Conservation (phyloP, 2,329 filamentous ascomycete species). For the Rhinocladiella mackenziei region DNA sequence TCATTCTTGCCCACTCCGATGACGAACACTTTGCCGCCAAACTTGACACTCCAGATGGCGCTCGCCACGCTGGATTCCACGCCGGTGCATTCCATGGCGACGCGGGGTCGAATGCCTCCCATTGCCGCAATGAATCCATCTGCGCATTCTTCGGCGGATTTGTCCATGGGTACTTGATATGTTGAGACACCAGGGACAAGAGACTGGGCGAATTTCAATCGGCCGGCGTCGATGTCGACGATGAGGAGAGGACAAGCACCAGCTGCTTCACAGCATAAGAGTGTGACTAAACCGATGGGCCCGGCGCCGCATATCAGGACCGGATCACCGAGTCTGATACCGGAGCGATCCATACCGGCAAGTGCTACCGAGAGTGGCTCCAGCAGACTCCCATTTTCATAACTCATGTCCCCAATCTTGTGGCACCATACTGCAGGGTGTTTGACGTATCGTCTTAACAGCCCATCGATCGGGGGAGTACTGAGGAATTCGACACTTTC, state of each 20-base stretch:
- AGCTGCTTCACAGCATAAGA: slow-evolving; percentile 78
- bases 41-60: slow-evolving; percentile 86
- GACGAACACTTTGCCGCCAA: slow-evolving; percentile 94
- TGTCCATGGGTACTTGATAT: slow-evolving; percentile 49
- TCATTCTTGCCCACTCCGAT: slow-evolving; percentile 94
- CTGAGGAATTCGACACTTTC: slow-evolving; percentile 80
- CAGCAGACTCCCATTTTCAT: slow-evolving; percentile 82
- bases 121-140: slow-evolving; percentile 65
- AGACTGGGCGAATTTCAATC: slow-evolving; percentile 78
- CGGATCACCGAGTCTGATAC: slow-evolving; percentile 76
- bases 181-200: slow-evolving; percentile 75
- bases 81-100: slow-evolving; percentile 89
- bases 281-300: slow-evolving; percentile 84
- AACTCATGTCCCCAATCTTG: slow-evolving; percentile 89
- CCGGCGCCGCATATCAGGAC: slow-evolving; percentile 88
- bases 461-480: slow-evolving; percentile 81
- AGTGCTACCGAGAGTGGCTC: slow-evolving; percentile 88
- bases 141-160: slow-evolving; percentile 64
- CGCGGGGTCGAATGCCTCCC: slow-evolving; percentile 72
- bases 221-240: slow-evolving; percentile 86
- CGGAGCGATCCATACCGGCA: slow-evolving; percentile 79
- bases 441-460: slow-evolving; percentile 88
- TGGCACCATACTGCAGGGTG: slow-evolving; percentile 94
- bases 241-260: slow-evolving; percentile 89
- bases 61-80: slow-evolving; percentile 83